Base-by-base conservation (phyloP, 768 basidiomycete species). In the Lactarius hatsudake region DNA sequence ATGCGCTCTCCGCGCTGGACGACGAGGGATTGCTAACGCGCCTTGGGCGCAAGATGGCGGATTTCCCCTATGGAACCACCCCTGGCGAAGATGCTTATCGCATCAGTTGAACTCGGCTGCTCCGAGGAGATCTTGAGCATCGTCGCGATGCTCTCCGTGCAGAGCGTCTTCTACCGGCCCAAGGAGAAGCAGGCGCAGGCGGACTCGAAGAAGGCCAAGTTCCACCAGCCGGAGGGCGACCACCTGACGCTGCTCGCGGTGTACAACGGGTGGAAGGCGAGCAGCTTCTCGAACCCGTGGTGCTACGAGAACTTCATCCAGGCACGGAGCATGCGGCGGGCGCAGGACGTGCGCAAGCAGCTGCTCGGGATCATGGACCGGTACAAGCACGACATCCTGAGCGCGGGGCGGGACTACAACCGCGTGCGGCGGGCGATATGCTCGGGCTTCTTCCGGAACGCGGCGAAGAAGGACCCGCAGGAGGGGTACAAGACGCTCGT, bases 101-200 rank as follows among this genome's bases (percentile, higher is more conserved):
- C 94, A 5, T 97, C 95, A 1, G 96, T 98, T 13, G 97, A 98
- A 73, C 84, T 97, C 61, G 95, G 94, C 13, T 99, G 97, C 74
- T 99, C 97, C 0, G 96, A 99, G 73, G 97, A 99, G 77, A 97
- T 98, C 70, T 78, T 99, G 51, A 96, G 94, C 3, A 91, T 98
- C 61, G 95, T 98, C 1, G 96, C 96, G 10, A 99, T 99, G 97
- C 80, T 98, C 48, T 94, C 93, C 3, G 94, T 97, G 36, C 96
- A 96, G 75, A 92, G 87, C 59, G 94, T 98, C 45, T 99, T 98
- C 77, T 98, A 98, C 78, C 87, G 97, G 43, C 97, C 96, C n/a
- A 98, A 98, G 78, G 97, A 98, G 78, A 98, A 98, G 78, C 97
- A 98, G 76, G 95, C 93, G 13, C 96, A 98, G 78, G 97, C 97